Evolutionary conservation across 139 green algal genomes (phyloP).

Genomic region (Chlamydomonas urium): DNA sequence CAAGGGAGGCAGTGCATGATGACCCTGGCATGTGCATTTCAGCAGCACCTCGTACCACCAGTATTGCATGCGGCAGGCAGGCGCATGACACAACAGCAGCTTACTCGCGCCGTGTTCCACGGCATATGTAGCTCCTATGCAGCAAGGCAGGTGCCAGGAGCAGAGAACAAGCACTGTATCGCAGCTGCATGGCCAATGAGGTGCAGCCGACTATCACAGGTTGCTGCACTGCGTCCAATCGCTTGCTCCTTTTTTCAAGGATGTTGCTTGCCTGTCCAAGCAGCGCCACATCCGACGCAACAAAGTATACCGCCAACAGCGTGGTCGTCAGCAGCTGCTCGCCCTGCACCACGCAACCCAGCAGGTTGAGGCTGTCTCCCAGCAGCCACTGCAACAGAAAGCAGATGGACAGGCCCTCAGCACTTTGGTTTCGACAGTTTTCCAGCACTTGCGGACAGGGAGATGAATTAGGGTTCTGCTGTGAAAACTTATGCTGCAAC

Average conservation of each 20-base stretch:
- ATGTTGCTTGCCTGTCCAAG: constrained; percentile 47
- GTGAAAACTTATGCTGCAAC: background rate
- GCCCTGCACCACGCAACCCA: constrained; percentile 76
- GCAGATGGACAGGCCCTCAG: constrained; percentile 72
- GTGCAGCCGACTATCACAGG: too few relatives aligned
- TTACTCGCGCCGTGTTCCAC: constrained; percentile 9
- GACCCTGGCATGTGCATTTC: too few relatives aligned
- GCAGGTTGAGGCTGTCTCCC: constrained; percentile 57
- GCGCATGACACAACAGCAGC: too few relatives aligned
- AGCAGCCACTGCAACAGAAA: constrained; percentile 83
- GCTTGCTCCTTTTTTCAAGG: too few relatives aligned
- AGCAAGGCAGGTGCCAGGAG: too few relatives aligned
- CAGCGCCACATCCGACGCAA: constrained; percentile 64
- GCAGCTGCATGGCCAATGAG: too few relatives aligned
- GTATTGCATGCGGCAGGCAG: constrained; percentile 53
- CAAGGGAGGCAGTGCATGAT: too few relatives aligned
- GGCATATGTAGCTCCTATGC: too few relatives aligned
- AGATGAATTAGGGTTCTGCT: too few relatives aligned
- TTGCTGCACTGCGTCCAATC: too few relatives aligned
- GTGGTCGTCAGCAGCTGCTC: constrained; percentile 73
- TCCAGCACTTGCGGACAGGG: too few relatives aligned
- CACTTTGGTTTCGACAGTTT: constrained; percentile 29
- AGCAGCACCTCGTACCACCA: constrained; percentile 60
- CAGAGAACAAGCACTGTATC: too few relatives aligned
- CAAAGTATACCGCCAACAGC: constrained; percentile 60